Percentiles rank a stretch among this genome's conserved stretches.
phyloP scores from a whole-genome alignment of 805 yeast genomes.

The Yamadazyma kitorensis region DNA sequence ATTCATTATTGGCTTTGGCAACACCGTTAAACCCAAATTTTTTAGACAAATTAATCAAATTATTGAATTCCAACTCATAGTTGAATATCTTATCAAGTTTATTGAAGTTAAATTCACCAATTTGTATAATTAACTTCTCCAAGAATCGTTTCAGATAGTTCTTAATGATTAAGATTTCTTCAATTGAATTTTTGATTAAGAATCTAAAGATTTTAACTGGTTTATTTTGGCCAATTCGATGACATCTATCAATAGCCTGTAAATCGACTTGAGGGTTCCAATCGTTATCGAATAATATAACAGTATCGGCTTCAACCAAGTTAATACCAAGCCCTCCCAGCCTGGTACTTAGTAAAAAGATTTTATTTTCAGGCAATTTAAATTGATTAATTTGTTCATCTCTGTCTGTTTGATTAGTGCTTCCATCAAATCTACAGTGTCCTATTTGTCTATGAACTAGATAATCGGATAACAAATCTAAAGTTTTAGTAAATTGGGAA shows the following conservation, averaged over 20 bases:
- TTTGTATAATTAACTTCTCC: conserved; percentile 21
- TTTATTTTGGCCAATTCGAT: conserved; percentile 83
- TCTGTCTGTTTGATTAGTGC: conserved; percentile 62
- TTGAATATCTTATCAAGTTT: conserved; percentile 20
- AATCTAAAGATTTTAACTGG: conserved; percentile 84
- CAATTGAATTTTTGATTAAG: conserved; percentile 75
- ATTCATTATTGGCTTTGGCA: conserved; percentile 7
- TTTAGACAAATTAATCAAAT: conserved; percentile 21
- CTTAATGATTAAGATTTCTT: conserved; percentile 72
- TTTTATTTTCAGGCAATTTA: conserved; percentile 22
- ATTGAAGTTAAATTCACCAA: conserved; percentile 37
- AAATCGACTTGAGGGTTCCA: conserved; percentile 98
- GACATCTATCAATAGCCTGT: conserved; percentile 95
- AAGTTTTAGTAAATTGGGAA: conserved; percentile 79
- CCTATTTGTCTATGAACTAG: conserved; percentile 46
- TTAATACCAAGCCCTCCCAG: conserved; percentile 96
- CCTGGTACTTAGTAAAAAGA: conserved; percentile 82
- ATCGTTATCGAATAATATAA: conserved; percentile 85
- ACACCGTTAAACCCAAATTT: conserved; percentile 13
- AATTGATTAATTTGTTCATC: conserved; percentile 60
- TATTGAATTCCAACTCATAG: conserved; percentile 17
- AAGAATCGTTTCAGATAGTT: conserved; percentile 75
- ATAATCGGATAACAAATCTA: conserved; percentile 82
- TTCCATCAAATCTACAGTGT: conserved; percentile 73
- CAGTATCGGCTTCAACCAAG: conserved; percentile 83